Evolutionary conservation across 2,329 filamentous ascomycete genomes (phyloP).

Genomic region (Macrophomina tecta): DNA sequence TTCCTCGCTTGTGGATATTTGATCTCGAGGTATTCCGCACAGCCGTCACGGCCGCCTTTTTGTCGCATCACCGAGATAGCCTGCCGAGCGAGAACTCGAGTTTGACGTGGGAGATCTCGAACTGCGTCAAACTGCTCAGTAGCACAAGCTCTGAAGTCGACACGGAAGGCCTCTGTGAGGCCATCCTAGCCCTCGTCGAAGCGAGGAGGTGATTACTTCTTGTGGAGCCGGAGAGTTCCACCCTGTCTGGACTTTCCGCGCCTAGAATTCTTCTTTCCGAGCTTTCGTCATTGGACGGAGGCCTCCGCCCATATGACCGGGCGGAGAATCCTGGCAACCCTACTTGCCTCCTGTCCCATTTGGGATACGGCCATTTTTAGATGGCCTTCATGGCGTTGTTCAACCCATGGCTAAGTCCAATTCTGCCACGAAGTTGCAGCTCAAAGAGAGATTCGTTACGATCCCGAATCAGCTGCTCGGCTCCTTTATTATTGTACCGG

Average conservation of each 20-base stretch:
- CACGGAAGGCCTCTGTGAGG: conserved; percentile 22
- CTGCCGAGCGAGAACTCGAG: background rate
- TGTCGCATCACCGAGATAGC: conserved; percentile 6
- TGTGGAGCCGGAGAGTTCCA: background rate
- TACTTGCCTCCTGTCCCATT: no score
- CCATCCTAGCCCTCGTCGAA: conserved; percentile 12
- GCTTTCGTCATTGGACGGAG: no score
- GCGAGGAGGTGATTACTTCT: background rate
- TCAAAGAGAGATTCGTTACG: no score
- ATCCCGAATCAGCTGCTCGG: no score
- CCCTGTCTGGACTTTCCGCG: background rate
- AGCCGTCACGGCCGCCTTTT: conserved; percentile 20
- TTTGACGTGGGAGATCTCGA: conserved; percentile 26
- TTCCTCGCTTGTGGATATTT: conserved; percentile 16
- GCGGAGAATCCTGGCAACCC: no score
- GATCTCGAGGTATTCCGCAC: conserved; percentile 24
- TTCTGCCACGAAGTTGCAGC: no score
- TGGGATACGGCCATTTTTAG: no score
- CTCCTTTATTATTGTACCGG: no score
- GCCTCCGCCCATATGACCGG: no score
- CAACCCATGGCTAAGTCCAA: no score
- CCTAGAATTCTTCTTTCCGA: no score
- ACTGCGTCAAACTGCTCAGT: conserved; percentile 24
- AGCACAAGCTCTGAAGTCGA: conserved; percentile 25
- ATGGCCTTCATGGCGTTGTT: no score